Percentiles rank a stretch among this genome's conserved stretches.
These are phyloP conservation scores for Leucocoprinus sp. DNA, from an alignment of 768 basidiomycete species.

Conservation along the genomic window DNA sequence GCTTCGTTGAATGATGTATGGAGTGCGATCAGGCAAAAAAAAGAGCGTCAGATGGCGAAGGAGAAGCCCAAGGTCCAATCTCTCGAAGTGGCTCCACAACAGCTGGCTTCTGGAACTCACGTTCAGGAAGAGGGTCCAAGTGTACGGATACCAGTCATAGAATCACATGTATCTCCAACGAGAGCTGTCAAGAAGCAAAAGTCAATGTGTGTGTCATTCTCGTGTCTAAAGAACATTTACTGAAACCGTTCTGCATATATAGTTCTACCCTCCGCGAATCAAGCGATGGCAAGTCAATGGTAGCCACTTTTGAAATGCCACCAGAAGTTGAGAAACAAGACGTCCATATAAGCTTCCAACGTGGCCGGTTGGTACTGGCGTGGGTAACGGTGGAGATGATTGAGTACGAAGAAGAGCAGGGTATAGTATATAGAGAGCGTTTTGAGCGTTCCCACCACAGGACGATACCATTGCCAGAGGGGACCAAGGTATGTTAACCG, in stretches of 20 bases:
- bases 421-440: conserved; percentile 52
- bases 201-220: conserved; percentile 43
- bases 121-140: conserved; percentile 22
- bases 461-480: conserved; percentile 65
- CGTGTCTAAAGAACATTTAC: conserved; percentile 12
- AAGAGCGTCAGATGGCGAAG: conserved; percentile 59
- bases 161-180: conserved; percentile 30
- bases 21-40: conserved; percentile 55
- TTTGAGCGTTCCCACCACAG: conserved; percentile 57
- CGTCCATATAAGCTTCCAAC: conserved; percentile 68
- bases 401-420: conserved; percentile 57
- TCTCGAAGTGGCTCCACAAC: conserved; percentile 37
- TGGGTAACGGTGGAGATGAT: conserved; percentile 55
- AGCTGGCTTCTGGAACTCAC: conserved; percentile 16
- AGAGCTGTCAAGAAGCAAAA: conserved; percentile 49
- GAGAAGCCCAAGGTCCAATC: conserved; percentile 66
- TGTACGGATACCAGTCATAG: conserved; percentile 30
- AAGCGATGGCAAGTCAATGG: conserved; percentile 58
- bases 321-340: conserved; percentile 64
- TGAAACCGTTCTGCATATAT: conserved; percentile 11
- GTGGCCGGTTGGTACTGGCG: conserved; percentile 51
- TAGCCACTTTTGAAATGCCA: conserved; percentile 62
- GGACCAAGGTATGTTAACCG: conserved; percentile 46
- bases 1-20: conserved; percentile 53
- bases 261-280: conserved; percentile 69